phyloP scores from a whole-genome alignment of 768 basidiomycete genomes.

The Suillus paluster region DNA sequence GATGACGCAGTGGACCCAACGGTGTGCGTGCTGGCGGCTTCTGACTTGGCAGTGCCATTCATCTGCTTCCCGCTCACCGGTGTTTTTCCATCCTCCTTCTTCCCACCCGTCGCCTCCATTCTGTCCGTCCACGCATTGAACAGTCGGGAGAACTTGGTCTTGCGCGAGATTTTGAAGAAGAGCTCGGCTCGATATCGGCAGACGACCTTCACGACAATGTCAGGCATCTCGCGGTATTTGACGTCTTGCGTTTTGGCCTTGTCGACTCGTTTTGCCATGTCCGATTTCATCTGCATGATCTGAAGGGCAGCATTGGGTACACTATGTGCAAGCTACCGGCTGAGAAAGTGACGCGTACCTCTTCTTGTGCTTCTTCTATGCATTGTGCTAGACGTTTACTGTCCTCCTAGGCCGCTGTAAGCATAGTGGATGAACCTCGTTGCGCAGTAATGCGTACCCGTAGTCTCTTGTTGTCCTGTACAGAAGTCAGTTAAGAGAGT shows the following conservation, averaged over 20 bases:
- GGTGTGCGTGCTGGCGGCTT: slow-evolving; percentile 51
- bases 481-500: slow-evolving; percentile 17
- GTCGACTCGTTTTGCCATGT: slow-evolving; percentile 80
- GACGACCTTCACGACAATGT: slow-evolving; percentile 87
- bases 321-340: background rate
- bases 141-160: slow-evolving; percentile 81
- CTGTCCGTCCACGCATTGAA: slow-evolving; percentile 90
- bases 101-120: slow-evolving; percentile 68
- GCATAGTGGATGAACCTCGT: slow-evolving; percentile 18
- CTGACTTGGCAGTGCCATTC: slow-evolving; percentile 57
- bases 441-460: slow-evolving; percentile 55
- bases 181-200: slow-evolving; percentile 90
- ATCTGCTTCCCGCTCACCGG: slow-evolving; percentile 32
- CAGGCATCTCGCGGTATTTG: slow-evolving; percentile 86
- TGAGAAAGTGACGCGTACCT: slow-evolving; percentile 47
- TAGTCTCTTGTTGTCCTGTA: slow-evolving; percentile 86
- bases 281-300: slow-evolving; percentile 82
- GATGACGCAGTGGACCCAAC: slow-evolving; percentile 43
- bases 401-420: slow-evolving; percentile 64
- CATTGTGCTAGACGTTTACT: slow-evolving; percentile 78
- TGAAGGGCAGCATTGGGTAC: slow-evolving; percentile 29
- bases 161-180: slow-evolving; percentile 92
- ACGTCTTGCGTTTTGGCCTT: slow-evolving; percentile 78
- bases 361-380: slow-evolving; percentile 87
- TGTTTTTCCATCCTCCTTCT: slow-evolving; percentile 46